Evolutionary conservation across 1,139 yeast species (phyloP), one percentile per base, ranked within the genome.

Genomic region (Suzukiozyma palmioleophila): DNA sequence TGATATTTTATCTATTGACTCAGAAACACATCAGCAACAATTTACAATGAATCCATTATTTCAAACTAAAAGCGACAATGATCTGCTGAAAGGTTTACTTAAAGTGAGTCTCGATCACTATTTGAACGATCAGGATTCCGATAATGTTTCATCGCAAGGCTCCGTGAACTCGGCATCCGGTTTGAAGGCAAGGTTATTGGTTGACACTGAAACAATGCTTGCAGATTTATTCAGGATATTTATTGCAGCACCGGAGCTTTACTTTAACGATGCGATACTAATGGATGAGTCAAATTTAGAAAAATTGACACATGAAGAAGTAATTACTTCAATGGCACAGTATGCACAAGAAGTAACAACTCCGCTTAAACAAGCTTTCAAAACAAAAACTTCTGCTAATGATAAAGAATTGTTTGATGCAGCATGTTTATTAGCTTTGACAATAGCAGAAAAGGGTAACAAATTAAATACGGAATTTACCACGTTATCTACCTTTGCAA

Each of bases 181-280:
- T 15, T 28, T 15, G 16, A 36, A 39, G 32, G 39, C 37, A 15
- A 45, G 45, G 24, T 36, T 53, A 22, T 45, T 51, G 12, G 36
- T 39, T 13, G 49, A 46, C n/a, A 52, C 67, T 6, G 70, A 66
- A 45, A 68, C 60, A 39, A 51, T 66, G 32, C 50, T 69, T 26
- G 46, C 71, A 1, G 70, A 66, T 39, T 48, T 66, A n/a, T 64
- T 69, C 43, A 42, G 51, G n/a, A 55, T 69, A 5, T 70, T 69
- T 46, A 50, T 52, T 8, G 55, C 62, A 0, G 59, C 59, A 1
- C 73, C 75, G 1, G 61, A 63, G 16, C 48, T 62, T 16, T 69
- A 64, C 48, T 68, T 64, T 43, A 62, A 63, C 42, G 70, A 65
- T 37, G 24, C 39, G 12, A 41, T 45, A 3, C 45, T 61, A 26